Conservation (phyloP, 2,329 filamentous ascomycete genomes). For the Botrytis pseudocinerea region DNA sequence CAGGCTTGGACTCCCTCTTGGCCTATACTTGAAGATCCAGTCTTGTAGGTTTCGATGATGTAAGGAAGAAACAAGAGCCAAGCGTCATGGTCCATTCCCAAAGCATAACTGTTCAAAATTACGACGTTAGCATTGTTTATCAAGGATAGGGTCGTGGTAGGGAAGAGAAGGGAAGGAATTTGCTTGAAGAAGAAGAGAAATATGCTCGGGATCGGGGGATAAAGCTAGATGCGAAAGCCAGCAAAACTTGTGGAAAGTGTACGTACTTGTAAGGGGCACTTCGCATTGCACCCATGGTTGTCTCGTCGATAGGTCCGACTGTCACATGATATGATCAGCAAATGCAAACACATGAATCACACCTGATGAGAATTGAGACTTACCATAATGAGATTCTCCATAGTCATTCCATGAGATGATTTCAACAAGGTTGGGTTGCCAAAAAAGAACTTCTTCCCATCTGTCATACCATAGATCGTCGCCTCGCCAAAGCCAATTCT, state of each 20-base stretch:
- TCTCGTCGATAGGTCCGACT: background rate
- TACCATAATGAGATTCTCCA: conserved; percentile 54
- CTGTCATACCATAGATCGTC: conserved; percentile 44
- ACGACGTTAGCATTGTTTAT: background rate
- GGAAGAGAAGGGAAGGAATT: background rate
- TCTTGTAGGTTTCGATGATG: conserved; percentile 9
- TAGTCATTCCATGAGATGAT: conserved; percentile 53
- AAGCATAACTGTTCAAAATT: background rate
- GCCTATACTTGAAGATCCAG: background rate
- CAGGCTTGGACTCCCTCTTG: conserved; percentile 1
- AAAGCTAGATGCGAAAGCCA: background rate
- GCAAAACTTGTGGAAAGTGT: background rate
- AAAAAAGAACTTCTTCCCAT: conserved; percentile 45
- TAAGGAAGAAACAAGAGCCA: conserved; percentile 41
- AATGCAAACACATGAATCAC: background rate
- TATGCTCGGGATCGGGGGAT: background rate
- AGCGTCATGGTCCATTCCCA: conserved; percentile 47
- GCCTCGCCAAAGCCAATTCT: conserved; percentile 47
- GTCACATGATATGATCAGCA: background rate
- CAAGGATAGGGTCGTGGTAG: background rate
- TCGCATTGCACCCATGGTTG: background rate
- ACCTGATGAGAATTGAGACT: conserved; percentile 42
- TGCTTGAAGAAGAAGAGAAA: background rate
- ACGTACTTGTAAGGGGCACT: conserved; percentile 8
- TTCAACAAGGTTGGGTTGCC: conserved; percentile 48